Evolutionary conservation across 768 basidiomycete genomes (phyloP).

Genomic region (Psilocybe subaeruginosa): DNA sequence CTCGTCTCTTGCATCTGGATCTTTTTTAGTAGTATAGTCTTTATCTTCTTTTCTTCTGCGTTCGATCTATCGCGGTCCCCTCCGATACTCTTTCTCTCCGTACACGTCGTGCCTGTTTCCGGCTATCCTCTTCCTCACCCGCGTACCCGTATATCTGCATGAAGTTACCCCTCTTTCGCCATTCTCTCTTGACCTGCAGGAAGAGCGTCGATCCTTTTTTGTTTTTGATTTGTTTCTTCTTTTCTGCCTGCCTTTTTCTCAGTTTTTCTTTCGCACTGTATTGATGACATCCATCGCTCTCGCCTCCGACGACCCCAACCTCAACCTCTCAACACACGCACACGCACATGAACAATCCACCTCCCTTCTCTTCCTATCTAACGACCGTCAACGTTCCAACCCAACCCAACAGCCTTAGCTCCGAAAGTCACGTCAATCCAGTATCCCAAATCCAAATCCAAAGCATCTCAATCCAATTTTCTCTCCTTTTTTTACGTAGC

Average conservation of each 20-base stretch:
- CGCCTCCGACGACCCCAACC: neutral
- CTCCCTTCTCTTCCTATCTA: neutral
- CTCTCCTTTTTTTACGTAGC: constrained; percentile 40
- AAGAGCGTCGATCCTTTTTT: neutral
- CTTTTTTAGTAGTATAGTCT: constrained; percentile 34
- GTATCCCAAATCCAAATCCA: neutral
- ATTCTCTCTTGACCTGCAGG: neutral
- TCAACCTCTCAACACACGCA: neutral
- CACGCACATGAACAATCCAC: neutral
- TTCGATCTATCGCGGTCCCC: constrained; percentile 10
- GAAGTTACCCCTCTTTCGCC: neutral
- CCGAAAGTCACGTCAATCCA: neutral
- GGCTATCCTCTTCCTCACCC: neutral
- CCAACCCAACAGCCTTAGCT: constrained; percentile 2
- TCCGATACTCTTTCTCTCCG: constrained; percentile 2
- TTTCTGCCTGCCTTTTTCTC: constrained; percentile 2
- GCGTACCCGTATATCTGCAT: neutral
- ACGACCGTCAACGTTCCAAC: neutral
- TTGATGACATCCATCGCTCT: constrained; percentile 3
- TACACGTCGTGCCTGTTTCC: constrained; percentile 6
- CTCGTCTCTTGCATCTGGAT: constrained; percentile 54
- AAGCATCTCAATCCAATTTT: constrained; percentile 38
- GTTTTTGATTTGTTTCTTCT: constrained; percentile 8
- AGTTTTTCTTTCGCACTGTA: constrained; percentile 11
- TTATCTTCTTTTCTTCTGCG: constrained; percentile 9